Conservation (phyloP, 208 protist genomes). For the Trypanosoma melophagium region DNA sequence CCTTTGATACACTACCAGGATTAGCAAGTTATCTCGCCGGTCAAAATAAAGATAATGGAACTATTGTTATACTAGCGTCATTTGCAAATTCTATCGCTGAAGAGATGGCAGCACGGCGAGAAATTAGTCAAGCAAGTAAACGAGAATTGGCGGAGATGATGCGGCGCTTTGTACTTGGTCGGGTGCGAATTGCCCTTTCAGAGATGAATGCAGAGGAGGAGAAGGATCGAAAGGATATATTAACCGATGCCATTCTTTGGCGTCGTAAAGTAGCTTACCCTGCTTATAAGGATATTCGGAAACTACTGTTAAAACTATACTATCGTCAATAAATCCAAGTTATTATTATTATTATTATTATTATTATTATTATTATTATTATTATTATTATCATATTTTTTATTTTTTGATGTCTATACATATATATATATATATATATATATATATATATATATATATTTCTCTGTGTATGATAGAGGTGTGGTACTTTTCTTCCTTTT, state of each 20-base stretch:
- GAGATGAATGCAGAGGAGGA: slow-evolving; percentile 10
- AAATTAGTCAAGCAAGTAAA: slow-evolving; percentile 9
- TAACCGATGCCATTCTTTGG: slow-evolving; percentile 48
- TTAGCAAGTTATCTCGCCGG: slow-evolving; percentile 12
- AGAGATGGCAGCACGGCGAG: slow-evolving; percentile 5
- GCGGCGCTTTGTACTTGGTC: slow-evolving; percentile 12
- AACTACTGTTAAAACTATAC: slow-evolving; percentile 20
- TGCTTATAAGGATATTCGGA: slow-evolving; percentile 18
- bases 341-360: too few relatives aligned
- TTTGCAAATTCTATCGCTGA: slow-evolving; percentile 15
- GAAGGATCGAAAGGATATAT: slow-evolving; percentile 26
- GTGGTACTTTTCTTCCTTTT: too few relatives aligned
- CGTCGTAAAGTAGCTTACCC: slow-evolving; percentile 27
- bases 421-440: slow-evolving; percentile 3
- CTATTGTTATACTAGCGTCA: slow-evolving; percentile 10
- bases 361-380: too few relatives aligned
- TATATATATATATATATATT: too few relatives aligned
- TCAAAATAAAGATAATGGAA: slow-evolving; percentile 15
- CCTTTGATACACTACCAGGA: slow-evolving; percentile 18
- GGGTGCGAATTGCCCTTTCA: slow-evolving; percentile 3
- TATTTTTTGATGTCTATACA: not conserved
- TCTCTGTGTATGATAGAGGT: too few relatives aligned
- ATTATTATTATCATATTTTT: not conserved
- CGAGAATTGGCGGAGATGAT: not conserved
- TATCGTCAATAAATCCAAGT: slow-evolving; percentile 2